Evolutionary conservation across 1,284 basidiomycete species (phyloP).

Genomic region (Fistulina hepatica): DNA sequence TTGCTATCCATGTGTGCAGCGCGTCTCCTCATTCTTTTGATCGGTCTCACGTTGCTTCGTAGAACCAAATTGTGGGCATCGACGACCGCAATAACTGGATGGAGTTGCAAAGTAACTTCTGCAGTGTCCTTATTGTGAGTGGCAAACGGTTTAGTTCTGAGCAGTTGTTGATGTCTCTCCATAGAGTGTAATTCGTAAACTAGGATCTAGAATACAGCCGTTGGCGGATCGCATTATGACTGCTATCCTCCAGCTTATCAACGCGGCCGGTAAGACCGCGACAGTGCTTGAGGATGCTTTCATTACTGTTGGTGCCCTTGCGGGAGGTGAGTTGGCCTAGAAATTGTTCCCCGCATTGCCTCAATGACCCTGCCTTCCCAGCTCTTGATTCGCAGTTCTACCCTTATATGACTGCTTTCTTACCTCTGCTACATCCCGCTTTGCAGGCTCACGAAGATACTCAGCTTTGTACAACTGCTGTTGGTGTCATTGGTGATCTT

Average conservation of each 20-base stretch:
- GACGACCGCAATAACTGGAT: conserved; percentile 99
- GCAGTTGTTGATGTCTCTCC: conserved; percentile 11
- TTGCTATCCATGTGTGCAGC: conserved; percentile 68
- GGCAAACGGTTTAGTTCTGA: not conserved
- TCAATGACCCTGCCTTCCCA: conserved; percentile 14
- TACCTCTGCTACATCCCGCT: conserved; percentile 84
- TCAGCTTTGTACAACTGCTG: conserved; percentile 89
- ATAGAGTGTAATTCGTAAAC: conserved; percentile 82
- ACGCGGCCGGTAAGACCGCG: conserved; percentile 82
- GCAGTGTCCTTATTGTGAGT: conserved; percentile 78
- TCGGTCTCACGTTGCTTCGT: conserved; percentile 9
- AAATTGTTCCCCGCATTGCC: not conserved
- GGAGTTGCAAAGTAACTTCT: conserved; percentile 94
- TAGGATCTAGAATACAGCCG: conserved; percentile 77
- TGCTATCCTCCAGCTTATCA: conserved; percentile 76
- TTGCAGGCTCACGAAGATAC: conserved; percentile 92
- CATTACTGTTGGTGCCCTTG: conserved; percentile 86
- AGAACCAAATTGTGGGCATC: conserved; percentile 90
- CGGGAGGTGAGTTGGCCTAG: conserved; percentile 38
- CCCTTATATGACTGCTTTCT: conserved; percentile 85
- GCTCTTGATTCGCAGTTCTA: conserved; percentile 81
- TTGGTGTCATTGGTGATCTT: conserved; percentile 93
- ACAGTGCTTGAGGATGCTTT: conserved; percentile 97
- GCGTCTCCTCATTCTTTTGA: not conserved
- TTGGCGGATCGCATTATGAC: conserved; percentile 96